Percentiles rank a stretch among this genome's conserved stretches.
Evolutionary conservation across 176 grass and related monocot species (phyloP).

Genomic region (Dactylis glomerata): DNA sequence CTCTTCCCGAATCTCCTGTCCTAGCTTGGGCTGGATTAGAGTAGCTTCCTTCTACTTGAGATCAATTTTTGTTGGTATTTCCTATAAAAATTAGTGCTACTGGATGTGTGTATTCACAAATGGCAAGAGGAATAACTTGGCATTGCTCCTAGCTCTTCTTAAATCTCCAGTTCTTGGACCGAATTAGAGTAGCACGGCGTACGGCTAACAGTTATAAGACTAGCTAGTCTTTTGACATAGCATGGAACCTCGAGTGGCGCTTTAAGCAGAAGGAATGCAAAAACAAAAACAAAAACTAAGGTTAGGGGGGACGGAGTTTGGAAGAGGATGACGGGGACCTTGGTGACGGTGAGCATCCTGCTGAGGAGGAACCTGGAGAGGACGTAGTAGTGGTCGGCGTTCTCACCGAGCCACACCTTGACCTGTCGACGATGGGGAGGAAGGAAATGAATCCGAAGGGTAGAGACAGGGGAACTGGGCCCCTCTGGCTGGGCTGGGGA

Average conservation of each 20-base stretch:
- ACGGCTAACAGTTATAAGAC: background rate
- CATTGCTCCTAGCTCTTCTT: background rate
- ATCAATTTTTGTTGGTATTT: background rate
- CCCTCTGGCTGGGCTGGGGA: background rate
- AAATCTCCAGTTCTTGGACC: background rate
- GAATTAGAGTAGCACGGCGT: background rate
- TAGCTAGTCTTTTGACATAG: too few relatives aligned
- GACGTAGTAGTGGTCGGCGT: slow-evolving; percentile 98
- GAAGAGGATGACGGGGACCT: slow-evolving; percentile 36
- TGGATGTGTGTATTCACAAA: background rate
- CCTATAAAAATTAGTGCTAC: background rate
- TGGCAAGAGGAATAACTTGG: background rate
- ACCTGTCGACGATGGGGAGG: slow-evolving; percentile 26
- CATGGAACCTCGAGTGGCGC: too few relatives aligned
- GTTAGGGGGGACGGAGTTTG: background rate
- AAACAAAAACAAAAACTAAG: too few relatives aligned
- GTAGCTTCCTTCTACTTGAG: background rate
- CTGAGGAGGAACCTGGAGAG: slow-evolving; percentile 93
- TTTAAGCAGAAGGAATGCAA: too few relatives aligned
- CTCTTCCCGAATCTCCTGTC: background rate
- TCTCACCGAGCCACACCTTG: slow-evolving; percentile 95
- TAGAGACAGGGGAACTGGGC: background rate
- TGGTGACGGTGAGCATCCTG: slow-evolving; percentile 95
- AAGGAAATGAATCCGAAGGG: background rate
- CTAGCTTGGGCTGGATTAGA: background rate